Percentiles rank a stretch among this genome's conserved stretches.
Evolutionary conservation across 148 eudicot genomes (phyloP).

Genomic region (Simmondsia chinensis): DNA sequence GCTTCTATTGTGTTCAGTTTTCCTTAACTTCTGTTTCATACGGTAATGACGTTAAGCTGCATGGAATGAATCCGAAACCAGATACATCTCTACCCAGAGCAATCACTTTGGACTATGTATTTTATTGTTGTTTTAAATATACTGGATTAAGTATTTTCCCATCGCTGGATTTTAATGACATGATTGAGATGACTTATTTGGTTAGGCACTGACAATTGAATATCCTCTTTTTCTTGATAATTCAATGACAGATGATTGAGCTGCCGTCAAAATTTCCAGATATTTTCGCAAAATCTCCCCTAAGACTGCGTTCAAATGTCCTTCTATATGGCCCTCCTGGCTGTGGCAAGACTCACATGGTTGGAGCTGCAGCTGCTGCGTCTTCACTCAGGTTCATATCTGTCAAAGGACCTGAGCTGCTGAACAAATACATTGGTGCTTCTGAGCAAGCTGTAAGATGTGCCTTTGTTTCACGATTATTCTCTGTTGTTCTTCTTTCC

Average conservation of each 20-base stretch:
- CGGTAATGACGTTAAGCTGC: too few relatives aligned
- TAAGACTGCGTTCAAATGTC: slow-evolving; percentile 86
- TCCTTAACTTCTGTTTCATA: too few relatives aligned
- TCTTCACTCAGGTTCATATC: slow-evolving; percentile 91
- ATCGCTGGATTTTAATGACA: too few relatives aligned
- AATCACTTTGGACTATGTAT: too few relatives aligned
- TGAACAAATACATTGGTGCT: slow-evolving; percentile 97
- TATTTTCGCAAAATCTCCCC: slow-evolving; percentile 73
- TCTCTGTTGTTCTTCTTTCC: too few relatives aligned
- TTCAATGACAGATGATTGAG: slow-evolving; percentile 70
- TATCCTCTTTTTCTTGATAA: slow-evolving; percentile 1
- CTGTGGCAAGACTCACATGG: slow-evolving; percentile 96
- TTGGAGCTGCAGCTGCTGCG: slow-evolving; percentile 98
- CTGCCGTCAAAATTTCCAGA: slow-evolving; percentile 84
- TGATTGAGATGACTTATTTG: too few relatives aligned
- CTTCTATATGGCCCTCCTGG: slow-evolving; percentile 98
- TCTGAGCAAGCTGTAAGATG: slow-evolving; percentile 99
- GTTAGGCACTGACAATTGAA: not conserved
- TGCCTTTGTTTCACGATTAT: too few relatives aligned
- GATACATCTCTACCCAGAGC: too few relatives aligned
- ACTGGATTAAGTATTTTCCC: too few relatives aligned
- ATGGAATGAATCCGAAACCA: too few relatives aligned
- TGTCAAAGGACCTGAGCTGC: slow-evolving; percentile 91
- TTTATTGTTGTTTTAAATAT: too few relatives aligned
- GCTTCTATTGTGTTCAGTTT: too few relatives aligned